These are phyloP conservation scores for Cubamyces lactineus DNA, from an alignment of 768 basidiomycete species.

Conservation along the genomic window DNA sequence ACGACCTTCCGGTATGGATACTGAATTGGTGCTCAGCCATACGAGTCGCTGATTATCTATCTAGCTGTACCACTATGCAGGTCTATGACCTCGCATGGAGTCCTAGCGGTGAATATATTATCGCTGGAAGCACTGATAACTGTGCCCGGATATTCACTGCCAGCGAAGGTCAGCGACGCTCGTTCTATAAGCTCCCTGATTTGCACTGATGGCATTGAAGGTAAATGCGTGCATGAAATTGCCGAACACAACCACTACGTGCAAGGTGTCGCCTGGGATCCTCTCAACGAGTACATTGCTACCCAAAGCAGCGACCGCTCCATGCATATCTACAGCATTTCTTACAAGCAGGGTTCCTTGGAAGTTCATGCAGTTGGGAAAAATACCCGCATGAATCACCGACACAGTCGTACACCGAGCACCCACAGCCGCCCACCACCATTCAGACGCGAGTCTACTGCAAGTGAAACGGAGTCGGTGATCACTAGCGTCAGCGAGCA, in stretches of 20 bases:
- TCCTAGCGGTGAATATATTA: slow-evolving; percentile 89
- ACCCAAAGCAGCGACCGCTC: slow-evolving; percentile 96
- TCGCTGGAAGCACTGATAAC: slow-evolving; percentile 98
- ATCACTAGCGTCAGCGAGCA: slow-evolving; percentile 56
- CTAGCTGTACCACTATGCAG: slow-evolving; percentile 90
- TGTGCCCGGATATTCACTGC: slow-evolving; percentile 83
- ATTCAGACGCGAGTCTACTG: slow-evolving; percentile 70
- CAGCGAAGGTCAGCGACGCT: slow-evolving; percentile 58
- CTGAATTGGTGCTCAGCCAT: background rate
- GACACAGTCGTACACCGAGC: slow-evolving; percentile 75
- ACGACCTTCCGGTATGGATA: slow-evolving; percentile 74
- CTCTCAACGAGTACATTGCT: slow-evolving; percentile 94
- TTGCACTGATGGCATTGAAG: slow-evolving; percentile 43
- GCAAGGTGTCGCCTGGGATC: slow-evolving; percentile 99
- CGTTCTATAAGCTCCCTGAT: background rate
- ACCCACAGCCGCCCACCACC: slow-evolving; percentile 57
- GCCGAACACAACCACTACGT: slow-evolving; percentile 97
- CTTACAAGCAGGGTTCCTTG: slow-evolving; percentile 75
- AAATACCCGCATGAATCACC: slow-evolving; percentile 75
- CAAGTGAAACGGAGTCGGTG: slow-evolving; percentile 75
- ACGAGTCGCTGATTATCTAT: background rate
- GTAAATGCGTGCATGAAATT: slow-evolving; percentile 86
- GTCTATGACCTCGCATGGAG: slow-evolving; percentile 99
- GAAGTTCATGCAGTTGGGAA: slow-evolving; percentile 92
- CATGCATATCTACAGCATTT: slow-evolving; percentile 91